These are phyloP conservation scores for Lepiota venenata DNA, from an alignment of 768 basidiomycete species.

Conservation along the genomic window DNA sequence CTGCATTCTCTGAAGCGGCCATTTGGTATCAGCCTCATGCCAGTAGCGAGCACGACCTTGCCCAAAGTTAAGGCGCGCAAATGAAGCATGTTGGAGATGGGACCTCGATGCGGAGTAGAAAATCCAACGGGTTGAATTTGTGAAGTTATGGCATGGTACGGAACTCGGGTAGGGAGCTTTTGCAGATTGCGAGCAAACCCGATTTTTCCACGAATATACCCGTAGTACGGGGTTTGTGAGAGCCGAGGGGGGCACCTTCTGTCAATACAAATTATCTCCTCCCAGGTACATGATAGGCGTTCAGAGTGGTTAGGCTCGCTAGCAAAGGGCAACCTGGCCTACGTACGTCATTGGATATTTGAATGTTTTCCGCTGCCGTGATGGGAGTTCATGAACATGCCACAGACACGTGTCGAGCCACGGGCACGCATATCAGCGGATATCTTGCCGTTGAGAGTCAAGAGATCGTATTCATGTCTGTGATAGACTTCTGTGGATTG, in stretches of 20 bases:
- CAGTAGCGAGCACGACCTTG: not conserved
- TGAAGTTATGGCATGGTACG: conserved; percentile 6
- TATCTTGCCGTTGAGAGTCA: no score
- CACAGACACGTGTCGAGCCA: not conserved
- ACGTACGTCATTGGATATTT: conserved; percentile 1
- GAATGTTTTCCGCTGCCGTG: not conserved
- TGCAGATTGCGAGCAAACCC: not conserved
- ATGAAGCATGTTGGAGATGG: conserved; percentile 8
- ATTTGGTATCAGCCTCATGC: conserved; percentile 1
- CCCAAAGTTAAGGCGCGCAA: conserved; percentile 4
- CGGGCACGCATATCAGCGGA: no score
- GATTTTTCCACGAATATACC: conserved; percentile 2
- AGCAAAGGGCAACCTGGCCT: not conserved
- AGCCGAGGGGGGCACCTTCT: not conserved
- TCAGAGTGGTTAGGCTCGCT: conserved; percentile 1
- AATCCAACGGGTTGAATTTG: not conserved
- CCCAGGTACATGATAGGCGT: not conserved
- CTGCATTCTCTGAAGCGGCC: not conserved
- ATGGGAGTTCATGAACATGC: not conserved
- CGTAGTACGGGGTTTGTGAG: conserved; percentile 2
- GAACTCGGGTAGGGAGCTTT: conserved; percentile 4
- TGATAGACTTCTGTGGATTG: not conserved
- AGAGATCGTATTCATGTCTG: not conserved
- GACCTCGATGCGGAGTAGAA: not conserved
- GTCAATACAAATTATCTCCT: not conserved